These are phyloP conservation scores for Chloris gayana DNA, from an alignment of 176 grass and related monocot species.

Conservation along the genomic window DNA sequence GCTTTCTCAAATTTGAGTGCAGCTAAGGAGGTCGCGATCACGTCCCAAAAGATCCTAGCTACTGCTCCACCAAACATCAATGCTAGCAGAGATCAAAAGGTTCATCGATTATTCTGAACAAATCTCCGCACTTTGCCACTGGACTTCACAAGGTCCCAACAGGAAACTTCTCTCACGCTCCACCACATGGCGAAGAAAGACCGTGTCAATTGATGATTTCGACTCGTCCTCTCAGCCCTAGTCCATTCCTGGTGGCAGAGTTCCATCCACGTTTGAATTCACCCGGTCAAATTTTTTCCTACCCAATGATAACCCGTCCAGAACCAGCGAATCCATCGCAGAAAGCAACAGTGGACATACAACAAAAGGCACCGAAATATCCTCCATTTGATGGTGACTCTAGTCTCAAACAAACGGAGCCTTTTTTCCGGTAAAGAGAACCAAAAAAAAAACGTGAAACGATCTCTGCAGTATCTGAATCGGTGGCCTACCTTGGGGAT, in stretches of 20 bases:
- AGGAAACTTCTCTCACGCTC: background rate
- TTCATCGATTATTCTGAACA: background rate
- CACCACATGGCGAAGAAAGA: too few relatives aligned
- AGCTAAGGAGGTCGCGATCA: background rate
- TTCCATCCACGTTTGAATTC: background rate
- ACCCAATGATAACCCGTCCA: background rate
- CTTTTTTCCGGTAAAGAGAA: background rate
- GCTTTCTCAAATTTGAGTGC: background rate
- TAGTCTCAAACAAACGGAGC: background rate
- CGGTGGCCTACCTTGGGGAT: conserved; percentile 64
- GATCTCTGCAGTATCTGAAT: background rate
- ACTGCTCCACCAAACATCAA: background rate
- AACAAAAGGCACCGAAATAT: background rate
- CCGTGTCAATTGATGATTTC: background rate
- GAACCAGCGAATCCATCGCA: conserved; percentile 3
- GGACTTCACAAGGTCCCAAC: conserved; percentile 7
- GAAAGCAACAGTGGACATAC: background rate
- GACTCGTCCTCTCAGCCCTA: background rate
- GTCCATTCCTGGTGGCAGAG: background rate
- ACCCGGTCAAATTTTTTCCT: background rate
- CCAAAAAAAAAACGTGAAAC: background rate
- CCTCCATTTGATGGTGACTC: background rate
- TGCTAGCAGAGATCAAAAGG: background rate
- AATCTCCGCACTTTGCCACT: conserved; percentile 9
- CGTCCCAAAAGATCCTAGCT: conserved; percentile 6